Percentiles rank a stretch among this genome's conserved stretches.
These are phyloP conservation scores for Neolentinus lepideus DNA, from an alignment of 1,284 basidiomycete genomes.

Conservation along the genomic window DNA sequence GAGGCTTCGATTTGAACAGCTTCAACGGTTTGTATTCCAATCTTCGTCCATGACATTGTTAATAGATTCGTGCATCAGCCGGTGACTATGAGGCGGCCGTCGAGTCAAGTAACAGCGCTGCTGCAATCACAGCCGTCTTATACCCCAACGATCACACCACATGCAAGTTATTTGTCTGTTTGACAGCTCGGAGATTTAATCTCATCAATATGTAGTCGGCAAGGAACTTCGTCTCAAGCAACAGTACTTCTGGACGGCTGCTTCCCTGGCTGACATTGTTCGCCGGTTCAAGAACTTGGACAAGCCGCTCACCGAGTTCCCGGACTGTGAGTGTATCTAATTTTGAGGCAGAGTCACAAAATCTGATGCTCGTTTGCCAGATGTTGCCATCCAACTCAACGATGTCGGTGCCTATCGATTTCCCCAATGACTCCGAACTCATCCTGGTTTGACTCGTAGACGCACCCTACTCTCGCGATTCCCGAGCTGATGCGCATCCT, in stretches of 20 bases:
- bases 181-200: neutral
- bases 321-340: constrained; percentile 54
- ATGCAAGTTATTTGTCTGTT: constrained; percentile 32
- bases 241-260: constrained; percentile 91
- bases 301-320: constrained; percentile 68
- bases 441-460: constrained; percentile 36
- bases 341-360: neutral
- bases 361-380: constrained; percentile 24
- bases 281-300: constrained; percentile 76
- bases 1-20: constrained; percentile 87
- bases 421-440: neutral
- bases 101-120: constrained; percentile 79
- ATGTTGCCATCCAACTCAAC: constrained; percentile 86
- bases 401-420: constrained; percentile 42
- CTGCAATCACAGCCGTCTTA: constrained; percentile 85
- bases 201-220: constrained; percentile 44
- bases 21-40: constrained; percentile 63
- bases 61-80: constrained; percentile 32
- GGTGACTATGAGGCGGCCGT: constrained; percentile 89
- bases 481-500: constrained; percentile 91
- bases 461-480: constrained; percentile 89
- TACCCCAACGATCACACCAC: constrained; percentile 80
- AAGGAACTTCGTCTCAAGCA: constrained; percentile 92
- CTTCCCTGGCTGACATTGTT: constrained; percentile 81
- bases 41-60: neutral